phyloP scores from a whole-genome alignment of 257 asterid species.

The Paraleonurus japonicus region DNA sequence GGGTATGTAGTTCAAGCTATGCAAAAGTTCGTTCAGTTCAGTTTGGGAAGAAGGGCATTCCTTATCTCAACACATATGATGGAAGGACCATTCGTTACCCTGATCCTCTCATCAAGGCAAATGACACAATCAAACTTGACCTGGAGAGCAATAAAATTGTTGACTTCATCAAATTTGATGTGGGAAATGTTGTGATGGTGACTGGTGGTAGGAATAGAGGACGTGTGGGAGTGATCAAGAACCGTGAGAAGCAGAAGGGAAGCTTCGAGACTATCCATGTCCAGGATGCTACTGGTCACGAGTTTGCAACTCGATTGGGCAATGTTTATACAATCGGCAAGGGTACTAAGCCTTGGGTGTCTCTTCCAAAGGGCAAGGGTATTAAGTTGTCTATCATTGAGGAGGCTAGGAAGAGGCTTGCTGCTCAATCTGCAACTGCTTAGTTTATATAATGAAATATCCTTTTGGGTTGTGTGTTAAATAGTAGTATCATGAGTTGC shows the following conservation, averaged over 20 bases:
- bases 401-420: constrained; percentile 49
- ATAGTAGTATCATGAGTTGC: constrained; percentile 6
- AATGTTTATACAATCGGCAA: constrained; percentile 44
- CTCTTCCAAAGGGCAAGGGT: constrained; percentile 56
- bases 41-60: constrained; percentile 48
- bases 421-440: constrained; percentile 30
- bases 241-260: constrained; percentile 51
- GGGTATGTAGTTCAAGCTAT: constrained; percentile 37
- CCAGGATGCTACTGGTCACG: constrained; percentile 45
- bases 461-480: neutral
- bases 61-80: constrained; percentile 38
- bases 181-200: constrained; percentile 55
- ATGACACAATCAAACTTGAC: constrained; percentile 39
- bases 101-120: constrained; percentile 45
- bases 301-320: constrained; percentile 41
- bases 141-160: constrained; percentile 35
- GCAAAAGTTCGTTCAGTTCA: constrained; percentile 47
- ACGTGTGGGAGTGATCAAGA: constrained; percentile 51
- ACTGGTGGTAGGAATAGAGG: constrained; percentile 61
- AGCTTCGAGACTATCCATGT: constrained; percentile 42
- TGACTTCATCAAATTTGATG: constrained; percentile 52
- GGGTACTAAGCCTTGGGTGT: constrained; percentile 54
- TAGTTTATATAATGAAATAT: constrained; percentile 21
- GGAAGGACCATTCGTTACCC: constrained; percentile 49
- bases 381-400: constrained; percentile 48